phyloP scores from a whole-genome alignment of 352 stramenopile species.

The Thalassiosira mediterranea region DNA sequence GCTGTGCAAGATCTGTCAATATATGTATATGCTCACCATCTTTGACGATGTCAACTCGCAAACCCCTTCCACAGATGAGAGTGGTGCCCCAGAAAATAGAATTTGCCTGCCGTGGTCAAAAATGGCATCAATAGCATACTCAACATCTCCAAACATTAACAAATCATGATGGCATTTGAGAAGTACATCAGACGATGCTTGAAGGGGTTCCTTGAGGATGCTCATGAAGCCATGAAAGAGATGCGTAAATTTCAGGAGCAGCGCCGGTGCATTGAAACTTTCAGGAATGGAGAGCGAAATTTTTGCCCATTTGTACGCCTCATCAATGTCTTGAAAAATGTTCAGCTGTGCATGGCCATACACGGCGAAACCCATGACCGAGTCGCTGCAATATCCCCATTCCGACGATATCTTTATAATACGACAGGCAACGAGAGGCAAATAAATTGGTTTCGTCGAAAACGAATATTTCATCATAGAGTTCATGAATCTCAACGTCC shows the following conservation, averaged over 20 bases:
- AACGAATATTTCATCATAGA: neutral
- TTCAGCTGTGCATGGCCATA: neutral
- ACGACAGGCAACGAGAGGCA: conserved; percentile 11
- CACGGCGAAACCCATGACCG: neutral
- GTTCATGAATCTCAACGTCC: conserved; percentile 4
- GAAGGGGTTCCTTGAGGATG: conserved; percentile 34
- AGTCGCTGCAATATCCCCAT: conserved; percentile 6
- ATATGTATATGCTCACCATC: conserved; percentile 8
- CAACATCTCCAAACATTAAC: conserved; percentile 23
- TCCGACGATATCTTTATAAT: conserved; percentile 14
- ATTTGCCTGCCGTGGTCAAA: conserved; percentile 10
- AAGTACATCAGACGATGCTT: conserved; percentile 11
- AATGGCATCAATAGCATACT: neutral
- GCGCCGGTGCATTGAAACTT: conserved; percentile 3
- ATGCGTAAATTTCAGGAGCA: conserved; percentile 5
- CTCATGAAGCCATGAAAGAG: conserved; percentile 1
- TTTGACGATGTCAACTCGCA: neutral
- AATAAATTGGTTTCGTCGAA: neutral
- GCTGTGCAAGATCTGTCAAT: neutral
- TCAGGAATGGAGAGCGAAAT: conserved; percentile 3
- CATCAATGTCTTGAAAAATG: conserved; percentile 27
- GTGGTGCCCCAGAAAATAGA: conserved; percentile 14
- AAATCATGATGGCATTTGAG: conserved; percentile 8
- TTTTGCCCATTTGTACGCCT: conserved; percentile 8
- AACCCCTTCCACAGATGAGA: conserved; percentile 5